phyloP scores from a whole-genome alignment of 2,329 filamentous ascomycete species.

The Amauroascus verrucosus region DNA sequence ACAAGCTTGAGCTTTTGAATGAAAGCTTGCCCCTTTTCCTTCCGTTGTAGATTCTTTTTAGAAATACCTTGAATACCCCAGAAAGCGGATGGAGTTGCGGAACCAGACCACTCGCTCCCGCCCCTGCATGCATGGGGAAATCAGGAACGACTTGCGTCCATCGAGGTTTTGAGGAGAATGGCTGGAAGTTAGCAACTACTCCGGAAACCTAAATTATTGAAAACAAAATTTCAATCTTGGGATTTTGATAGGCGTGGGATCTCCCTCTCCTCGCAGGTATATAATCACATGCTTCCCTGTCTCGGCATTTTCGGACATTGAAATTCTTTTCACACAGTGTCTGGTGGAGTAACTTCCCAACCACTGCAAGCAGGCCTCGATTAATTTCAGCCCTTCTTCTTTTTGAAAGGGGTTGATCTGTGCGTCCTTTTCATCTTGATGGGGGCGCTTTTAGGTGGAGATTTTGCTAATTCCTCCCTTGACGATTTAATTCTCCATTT shows the following conservation, averaged over 20 bases:
- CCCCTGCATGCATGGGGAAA: background rate
- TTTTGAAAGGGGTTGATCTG: too few relatives aligned
- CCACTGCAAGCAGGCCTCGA: too few relatives aligned
- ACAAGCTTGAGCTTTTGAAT: background rate
- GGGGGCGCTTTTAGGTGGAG: too few relatives aligned
- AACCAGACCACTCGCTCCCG: slow-evolving; percentile 1
- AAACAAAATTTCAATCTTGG: too few relatives aligned
- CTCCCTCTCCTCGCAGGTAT: too few relatives aligned
- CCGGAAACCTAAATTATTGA: background rate
- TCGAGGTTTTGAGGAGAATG: background rate
- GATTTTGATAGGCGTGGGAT: background rate
- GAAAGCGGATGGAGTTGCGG: slow-evolving; percentile 1
- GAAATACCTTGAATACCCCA: background rate
- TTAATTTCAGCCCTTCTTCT: too few relatives aligned
- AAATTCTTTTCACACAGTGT: background rate
- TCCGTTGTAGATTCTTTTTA: background rate
- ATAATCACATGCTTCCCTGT: background rate
- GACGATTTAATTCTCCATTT: too few relatives aligned
- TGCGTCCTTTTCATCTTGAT: too few relatives aligned
- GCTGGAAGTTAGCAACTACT: background rate
- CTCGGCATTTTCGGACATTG: background rate
- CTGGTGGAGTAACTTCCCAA: background rate
- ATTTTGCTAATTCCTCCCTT: too few relatives aligned
- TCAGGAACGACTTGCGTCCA: too few relatives aligned
- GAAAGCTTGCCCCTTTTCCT: background rate